Base-by-base conservation (phyloP, 2,329 filamentous ascomycete species). In the Pezicula carpinea region DNA sequence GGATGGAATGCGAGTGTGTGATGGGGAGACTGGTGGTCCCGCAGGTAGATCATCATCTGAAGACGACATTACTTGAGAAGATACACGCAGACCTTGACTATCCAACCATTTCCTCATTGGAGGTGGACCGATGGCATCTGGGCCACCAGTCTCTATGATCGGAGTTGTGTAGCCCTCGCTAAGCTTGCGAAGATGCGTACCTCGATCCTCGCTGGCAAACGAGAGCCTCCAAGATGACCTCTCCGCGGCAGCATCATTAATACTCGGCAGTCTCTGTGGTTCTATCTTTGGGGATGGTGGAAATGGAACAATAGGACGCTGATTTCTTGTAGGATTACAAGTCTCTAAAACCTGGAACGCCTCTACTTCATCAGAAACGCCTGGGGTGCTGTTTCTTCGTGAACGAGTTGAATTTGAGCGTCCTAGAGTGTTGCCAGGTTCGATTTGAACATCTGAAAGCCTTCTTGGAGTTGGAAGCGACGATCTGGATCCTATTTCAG, bases 161-260 rank as follows among this genome's bases (percentile, higher is more conserved):
- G 56, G 35, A 15, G 40, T 34, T 6, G 42, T 38, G 33, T 53
- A 42, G 33, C 53, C 55, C 42, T 56, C 52, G 34, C 56, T 63
- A 13, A 62, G 44, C 39, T 56, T 59, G 29, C 60, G 55, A 40
- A 62, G 53, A 34, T 55, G 45, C 1, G 57, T 51, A 6, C 57
- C 56, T 32, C 59, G 51, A 26, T 58, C 55, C 0, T 53, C 45
- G 5, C 52, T 47, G 17, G 52, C 35, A 42, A 64, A 64, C 13
- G 61, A 63, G 11, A 64, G 44, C 39, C 62, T 51, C 63, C 63
- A 65, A 15, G 58, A 57, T 36, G 60, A 61, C 49, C 44, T 53
- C 19, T 36, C 32, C 22, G 47, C 49, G 15, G 54, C 44, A 31
- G 34, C 53, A 44, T 36, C 52, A 40, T 32, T 44, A 43, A 61